phyloP scores from a whole-genome alignment of 2,329 filamentous ascomycete genomes.

The Alternaria triticimaculans region DNA sequence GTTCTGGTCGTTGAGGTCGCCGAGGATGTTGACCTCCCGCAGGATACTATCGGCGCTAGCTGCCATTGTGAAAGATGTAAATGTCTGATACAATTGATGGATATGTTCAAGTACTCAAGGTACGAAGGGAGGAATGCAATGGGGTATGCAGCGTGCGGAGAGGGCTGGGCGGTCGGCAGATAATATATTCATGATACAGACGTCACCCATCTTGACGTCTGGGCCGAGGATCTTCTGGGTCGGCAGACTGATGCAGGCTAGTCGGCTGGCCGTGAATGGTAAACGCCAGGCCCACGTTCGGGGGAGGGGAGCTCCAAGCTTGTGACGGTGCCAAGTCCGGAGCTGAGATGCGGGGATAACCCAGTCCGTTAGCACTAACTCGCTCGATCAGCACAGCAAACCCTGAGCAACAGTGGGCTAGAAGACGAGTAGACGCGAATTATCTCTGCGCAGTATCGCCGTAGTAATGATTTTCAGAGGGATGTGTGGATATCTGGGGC shows the following conservation, averaged over 20 bases:
- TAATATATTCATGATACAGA: slow-evolving; percentile 38
- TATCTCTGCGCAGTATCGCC: slow-evolving; percentile 7
- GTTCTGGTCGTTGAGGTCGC: slow-evolving; percentile 76
- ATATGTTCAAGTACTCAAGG: slow-evolving; percentile 10
- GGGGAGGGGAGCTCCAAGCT: slow-evolving; percentile 41
- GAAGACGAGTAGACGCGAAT: neutral
- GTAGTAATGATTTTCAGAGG: slow-evolving; percentile 11
- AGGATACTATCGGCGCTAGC: slow-evolving; percentile 74
- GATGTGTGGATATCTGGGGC: slow-evolving; percentile 25
- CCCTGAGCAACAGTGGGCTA: slow-evolving; percentile 7
- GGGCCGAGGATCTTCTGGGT: slow-evolving; percentile 46
- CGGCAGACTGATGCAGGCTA: slow-evolving; percentile 32
- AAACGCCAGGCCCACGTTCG: slow-evolving; percentile 32
- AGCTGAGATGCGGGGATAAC: slow-evolving; percentile 34
- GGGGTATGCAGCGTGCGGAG: slow-evolving; percentile 35
- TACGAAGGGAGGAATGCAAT: slow-evolving; percentile 28
- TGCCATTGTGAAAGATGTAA: slow-evolving; percentile 38
- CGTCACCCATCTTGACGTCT: slow-evolving; percentile 42
- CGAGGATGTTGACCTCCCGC: slow-evolving; percentile 86
- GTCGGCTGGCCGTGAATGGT: slow-evolving; percentile 39
- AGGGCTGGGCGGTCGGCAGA: slow-evolving; percentile 28
- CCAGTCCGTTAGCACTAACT: slow-evolving; percentile 1
- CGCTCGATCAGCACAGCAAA: slow-evolving; percentile 27
- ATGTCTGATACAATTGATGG: slow-evolving; percentile 9
- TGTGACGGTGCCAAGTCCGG: slow-evolving; percentile 45